Evolutionary conservation across 306 rosid genomes (phyloP).

Genomic region (Pterocarpus macrocarpus): DNA sequence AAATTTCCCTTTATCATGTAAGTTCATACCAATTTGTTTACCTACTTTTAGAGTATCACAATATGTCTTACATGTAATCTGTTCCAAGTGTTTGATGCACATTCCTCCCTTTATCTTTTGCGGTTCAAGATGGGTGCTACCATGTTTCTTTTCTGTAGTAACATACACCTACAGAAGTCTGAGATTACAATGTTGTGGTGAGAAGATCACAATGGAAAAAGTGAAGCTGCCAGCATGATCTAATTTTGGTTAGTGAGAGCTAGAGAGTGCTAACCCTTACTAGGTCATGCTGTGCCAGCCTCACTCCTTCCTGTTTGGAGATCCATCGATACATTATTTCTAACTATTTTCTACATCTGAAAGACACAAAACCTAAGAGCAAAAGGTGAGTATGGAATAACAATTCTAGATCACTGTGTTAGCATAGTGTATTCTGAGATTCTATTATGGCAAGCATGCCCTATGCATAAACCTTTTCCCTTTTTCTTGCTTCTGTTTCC

Average conservation of each 20-base stretch:
- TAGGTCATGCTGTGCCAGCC: slow-evolving; percentile 99
- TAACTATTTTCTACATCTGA: not conserved
- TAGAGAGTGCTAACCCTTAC: slow-evolving; percentile 60
- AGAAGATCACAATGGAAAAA: slow-evolving; percentile 73
- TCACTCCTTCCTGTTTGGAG: slow-evolving; percentile 93
- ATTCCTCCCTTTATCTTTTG: slow-evolving; percentile 29
- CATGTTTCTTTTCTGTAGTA: not conserved
- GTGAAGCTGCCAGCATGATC: slow-evolving; percentile 99
- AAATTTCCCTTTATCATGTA: not conserved
- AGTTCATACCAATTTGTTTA: not conserved
- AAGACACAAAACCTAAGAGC: not conserved
- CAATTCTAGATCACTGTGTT: slow-evolving; percentile 24
- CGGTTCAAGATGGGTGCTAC: not conserved
- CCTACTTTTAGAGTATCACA: too few relatives aligned
- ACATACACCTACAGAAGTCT: not conserved
- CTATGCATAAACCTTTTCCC: not conserved
- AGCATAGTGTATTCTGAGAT: slow-evolving; percentile 20
- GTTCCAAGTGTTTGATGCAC: slow-evolving; percentile 3
- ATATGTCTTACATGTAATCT: not conserved
- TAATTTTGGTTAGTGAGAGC: slow-evolving; percentile 62
- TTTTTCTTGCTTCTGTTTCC: not conserved
- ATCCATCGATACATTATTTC: slow-evolving; percentile 23
- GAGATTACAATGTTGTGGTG: not conserved
- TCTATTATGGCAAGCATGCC: not conserved
- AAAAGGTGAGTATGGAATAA: slow-evolving; percentile 7